phyloP scores from a whole-genome alignment of 495 filamentous ascomycete genomes.

The Mycothermus thermophilus region DNA sequence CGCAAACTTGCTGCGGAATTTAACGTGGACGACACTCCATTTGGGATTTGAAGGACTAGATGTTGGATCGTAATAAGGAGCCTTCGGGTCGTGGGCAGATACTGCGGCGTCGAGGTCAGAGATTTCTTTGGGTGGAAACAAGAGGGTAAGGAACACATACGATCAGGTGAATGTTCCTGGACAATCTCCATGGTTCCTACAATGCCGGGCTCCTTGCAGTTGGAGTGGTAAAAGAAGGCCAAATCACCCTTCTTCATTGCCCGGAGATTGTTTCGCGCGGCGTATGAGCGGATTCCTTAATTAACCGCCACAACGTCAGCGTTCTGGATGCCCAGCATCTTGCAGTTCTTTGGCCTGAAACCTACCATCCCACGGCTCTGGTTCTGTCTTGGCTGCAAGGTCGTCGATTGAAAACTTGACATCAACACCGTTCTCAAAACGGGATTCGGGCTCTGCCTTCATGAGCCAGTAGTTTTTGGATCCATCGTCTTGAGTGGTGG shows the following conservation, averaged over 20 bases:
- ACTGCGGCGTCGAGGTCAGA: conserved; percentile 34
- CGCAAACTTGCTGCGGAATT: conserved; percentile 68
- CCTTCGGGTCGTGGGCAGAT: conserved; percentile 60
- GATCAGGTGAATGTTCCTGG: conserved; percentile 61
- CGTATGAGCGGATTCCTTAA: conserved; percentile 34
- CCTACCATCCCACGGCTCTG: conserved; percentile 82
- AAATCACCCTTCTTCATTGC: conserved; percentile 83
- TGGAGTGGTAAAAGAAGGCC: conserved; percentile 97
- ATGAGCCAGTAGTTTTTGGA: conserved; percentile 68
- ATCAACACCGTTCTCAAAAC: conserved; percentile 71
- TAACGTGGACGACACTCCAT: conserved; percentile 82
- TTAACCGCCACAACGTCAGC: too few species aligned
- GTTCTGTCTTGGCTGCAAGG: conserved; percentile 48
- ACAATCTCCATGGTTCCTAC: conserved; percentile 92
- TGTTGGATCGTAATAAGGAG: conserved; percentile 75
- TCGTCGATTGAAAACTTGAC: conserved; percentile 95
- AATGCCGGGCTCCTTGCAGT: conserved; percentile 79
- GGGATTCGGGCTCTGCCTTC: conserved; percentile 86
- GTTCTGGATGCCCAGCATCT: conserved; percentile 9
- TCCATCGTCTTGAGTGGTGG: conserved; percentile 1
- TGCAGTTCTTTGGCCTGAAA: not conserved
- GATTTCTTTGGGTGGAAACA: not conserved
- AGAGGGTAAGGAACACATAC: conserved; percentile 30
- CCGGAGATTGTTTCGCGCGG: conserved; percentile 73
- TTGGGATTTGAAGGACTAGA: conserved; percentile 59